Conservation (phyloP, 345 rosid genomes). For the Euclidium syriacum region DNA sequence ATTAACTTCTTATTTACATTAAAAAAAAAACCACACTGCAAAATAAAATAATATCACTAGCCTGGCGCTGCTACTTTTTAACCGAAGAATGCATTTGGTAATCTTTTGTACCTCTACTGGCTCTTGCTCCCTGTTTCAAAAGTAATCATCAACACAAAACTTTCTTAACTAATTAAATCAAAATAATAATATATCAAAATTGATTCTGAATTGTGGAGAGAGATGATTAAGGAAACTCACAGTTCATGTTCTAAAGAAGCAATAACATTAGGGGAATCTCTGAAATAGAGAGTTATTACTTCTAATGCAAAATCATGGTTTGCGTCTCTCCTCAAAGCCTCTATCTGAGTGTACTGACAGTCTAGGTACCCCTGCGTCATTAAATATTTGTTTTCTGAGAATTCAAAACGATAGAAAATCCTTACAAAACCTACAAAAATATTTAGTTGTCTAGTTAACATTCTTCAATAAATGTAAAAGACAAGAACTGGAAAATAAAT, state of each 20-base stretch:
- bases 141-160: not conserved
- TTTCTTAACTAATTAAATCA: too few species aligned
- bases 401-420: not conserved
- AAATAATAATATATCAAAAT: too few species aligned
- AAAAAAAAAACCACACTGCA: not conserved
- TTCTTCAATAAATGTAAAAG: too few species aligned
- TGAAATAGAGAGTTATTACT: conserved; percentile 27
- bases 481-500: not conserved
- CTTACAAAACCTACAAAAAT: not conserved
- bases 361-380: conserved; percentile 20
- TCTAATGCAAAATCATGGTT: conserved; percentile 1
- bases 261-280: conserved; percentile 26
- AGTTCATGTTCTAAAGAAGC: conserved; percentile 23
- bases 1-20: not conserved
- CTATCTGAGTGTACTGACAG: conserved; percentile 21
- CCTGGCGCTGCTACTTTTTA: conserved; percentile 24
- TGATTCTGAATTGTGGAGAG: not conserved
- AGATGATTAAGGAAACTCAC: conserved; percentile 21
- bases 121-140: conserved; percentile 9
- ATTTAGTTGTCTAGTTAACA: not conserved
- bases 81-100: conserved; percentile 17
- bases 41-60: conserved; percentile 9
- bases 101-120: conserved; percentile 12
- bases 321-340: conserved; percentile 5
- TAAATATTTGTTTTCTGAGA: not conserved